Conservation (phyloP, 495 filamentous ascomycete genomes). For the Aspergillus heteromorphus region DNA sequence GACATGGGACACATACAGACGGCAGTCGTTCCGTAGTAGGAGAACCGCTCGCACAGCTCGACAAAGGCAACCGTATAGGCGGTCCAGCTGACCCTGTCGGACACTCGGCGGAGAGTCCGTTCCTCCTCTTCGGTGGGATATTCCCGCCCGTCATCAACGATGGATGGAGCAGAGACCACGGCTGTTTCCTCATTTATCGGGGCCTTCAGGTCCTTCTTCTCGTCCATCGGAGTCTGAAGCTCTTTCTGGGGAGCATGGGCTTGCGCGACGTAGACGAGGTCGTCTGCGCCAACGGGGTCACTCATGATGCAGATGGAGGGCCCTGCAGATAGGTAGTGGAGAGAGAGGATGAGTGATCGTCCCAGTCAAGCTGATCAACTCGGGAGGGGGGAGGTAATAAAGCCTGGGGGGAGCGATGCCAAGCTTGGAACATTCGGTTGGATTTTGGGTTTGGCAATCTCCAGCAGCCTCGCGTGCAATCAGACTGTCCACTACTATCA, state of each 20-base stretch:
- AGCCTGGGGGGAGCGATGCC: not conserved
- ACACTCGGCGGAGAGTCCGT: constrained; percentile 55
- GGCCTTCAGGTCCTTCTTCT: constrained; percentile 4
- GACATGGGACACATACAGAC: constrained; percentile 47
- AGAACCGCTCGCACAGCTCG: constrained; percentile 72
- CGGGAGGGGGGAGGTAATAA: not conserved
- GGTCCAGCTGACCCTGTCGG: constrained; percentile 58
- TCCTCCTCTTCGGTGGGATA: constrained; percentile 56
- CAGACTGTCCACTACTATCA: no score
- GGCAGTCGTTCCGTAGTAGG: constrained; percentile 69
- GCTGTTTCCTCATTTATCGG: not conserved
- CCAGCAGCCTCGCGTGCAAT: no score
- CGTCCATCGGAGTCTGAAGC: not conserved
- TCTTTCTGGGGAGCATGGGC: constrained; percentile 2
- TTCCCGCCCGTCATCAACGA: not conserved
- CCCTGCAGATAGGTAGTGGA: not conserved
- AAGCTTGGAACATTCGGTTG: not conserved
- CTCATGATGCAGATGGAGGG: constrained; percentile 5
- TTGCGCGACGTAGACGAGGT: constrained; percentile 8
- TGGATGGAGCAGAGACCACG: not conserved
- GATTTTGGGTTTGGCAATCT: not conserved
- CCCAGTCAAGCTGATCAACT: not conserved
- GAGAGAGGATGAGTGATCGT: not conserved
- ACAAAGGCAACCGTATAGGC: constrained; percentile 68
- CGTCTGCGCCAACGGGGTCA: constrained; percentile 5